A percentile compares a stretch with the other conserved stretches of the same genome.
Evolutionary conservation across 2,329 filamentous ascomycete species (phyloP).

Genomic region (Trichoderma sp.): DNA sequence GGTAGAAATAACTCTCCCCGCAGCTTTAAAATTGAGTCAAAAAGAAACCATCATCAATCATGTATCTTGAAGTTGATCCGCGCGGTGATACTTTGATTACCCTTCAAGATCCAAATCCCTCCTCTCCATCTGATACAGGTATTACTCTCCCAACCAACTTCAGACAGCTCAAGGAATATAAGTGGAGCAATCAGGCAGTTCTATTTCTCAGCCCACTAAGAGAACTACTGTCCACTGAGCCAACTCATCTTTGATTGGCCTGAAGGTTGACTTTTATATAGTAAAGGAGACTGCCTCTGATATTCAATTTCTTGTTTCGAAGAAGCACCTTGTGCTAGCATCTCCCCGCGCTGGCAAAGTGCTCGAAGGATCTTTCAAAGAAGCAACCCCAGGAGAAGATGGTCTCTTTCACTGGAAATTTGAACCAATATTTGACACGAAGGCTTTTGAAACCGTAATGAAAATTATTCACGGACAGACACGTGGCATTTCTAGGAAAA

Average conservation of each 20-base stretch:
- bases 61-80: background rate
- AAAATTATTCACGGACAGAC: background rate
- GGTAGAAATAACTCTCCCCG: background rate
- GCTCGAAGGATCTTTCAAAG: background rate
- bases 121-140: background rate
- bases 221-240: background rate
- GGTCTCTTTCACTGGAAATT: background rate
- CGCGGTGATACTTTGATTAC: background rate
- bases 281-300: background rate
- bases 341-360: background rate
- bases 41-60: background rate
- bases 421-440: background rate
- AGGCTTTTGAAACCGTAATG: background rate
- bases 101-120: background rate
- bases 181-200: too few relatives aligned
- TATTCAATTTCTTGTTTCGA: background rate
- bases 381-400: background rate
- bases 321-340: background rate
- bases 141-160: background rate
- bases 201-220: background rate
- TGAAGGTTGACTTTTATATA: background rate
- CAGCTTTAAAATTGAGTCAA: too few relatives aligned
- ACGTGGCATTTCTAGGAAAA: background rate
- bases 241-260: fast-evolving
- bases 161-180: too few relatives aligned